phyloP scores from a whole-genome alignment of 2,329 filamentous ascomycete species.

The Lasiodiplodia theobromae region DNA sequence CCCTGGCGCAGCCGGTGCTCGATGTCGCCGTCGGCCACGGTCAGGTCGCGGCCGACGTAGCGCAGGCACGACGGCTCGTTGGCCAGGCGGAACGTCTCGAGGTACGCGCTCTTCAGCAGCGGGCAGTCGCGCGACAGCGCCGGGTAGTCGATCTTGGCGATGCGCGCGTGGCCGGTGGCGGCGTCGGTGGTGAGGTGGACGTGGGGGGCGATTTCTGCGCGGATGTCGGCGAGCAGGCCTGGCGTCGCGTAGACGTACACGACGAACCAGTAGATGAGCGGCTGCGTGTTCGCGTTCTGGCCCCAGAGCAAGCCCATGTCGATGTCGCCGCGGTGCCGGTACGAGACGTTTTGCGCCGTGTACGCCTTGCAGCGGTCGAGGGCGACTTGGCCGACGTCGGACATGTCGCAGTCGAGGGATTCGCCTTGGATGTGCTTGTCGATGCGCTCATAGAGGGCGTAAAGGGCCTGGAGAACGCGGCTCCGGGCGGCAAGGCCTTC shows the following conservation, averaged over 20 bases:
- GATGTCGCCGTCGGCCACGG: conserved; percentile 40
- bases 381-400: conserved; percentile 45
- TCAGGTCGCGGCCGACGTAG: conserved; percentile 40
- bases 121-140: conserved; percentile 38
- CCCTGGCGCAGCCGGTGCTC: background rate
- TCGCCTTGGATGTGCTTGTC: conserved; percentile 37
- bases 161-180: background rate
- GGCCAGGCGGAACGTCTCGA: conserved; percentile 47
- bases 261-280: conserved; percentile 53
- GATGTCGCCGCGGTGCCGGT: conserved; percentile 39
- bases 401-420: conserved; percentile 42
- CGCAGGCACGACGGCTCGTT: conserved; percentile 30
- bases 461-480: conserved; percentile 38
- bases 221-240: conserved; percentile 38
- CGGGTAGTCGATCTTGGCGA: conserved; percentile 2
- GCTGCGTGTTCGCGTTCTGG: conserved; percentile 58
- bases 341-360: conserved; percentile 38
- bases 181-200: conserved; percentile 34
- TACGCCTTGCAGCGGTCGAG: conserved; percentile 42
- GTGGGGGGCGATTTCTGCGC: conserved; percentile 45
- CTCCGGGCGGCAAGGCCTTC: conserved; percentile 53
- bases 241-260: conserved; percentile 40
- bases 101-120: conserved; percentile 46
- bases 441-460: conserved; percentile 41
- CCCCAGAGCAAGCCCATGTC: conserved; percentile 60